Base-by-base conservation (phyloP, 2,329 filamentous ascomycete species). In the Kalmusia sp. region DNA sequence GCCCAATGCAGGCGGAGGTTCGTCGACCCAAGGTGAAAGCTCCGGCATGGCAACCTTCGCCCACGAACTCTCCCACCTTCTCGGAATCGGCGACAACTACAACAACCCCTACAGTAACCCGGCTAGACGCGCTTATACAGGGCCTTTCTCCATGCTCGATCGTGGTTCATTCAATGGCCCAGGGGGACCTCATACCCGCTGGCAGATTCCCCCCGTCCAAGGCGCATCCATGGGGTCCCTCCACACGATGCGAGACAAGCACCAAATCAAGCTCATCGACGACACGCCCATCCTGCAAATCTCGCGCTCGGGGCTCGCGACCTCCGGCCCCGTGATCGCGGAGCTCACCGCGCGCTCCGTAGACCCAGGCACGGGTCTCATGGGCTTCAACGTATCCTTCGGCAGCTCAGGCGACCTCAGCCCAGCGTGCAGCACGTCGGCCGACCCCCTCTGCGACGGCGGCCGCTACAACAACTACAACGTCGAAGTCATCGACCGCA, bases 221-320 rank as follows among this genome's bases (percentile, higher is more conserved):
- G 81, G 81, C 14, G 75, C 72, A 2, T 77, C 79, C 5, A 74
- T 83, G 65, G 81, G 81, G 2, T 82, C 80, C 0, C 71, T 80
- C 2, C 82, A 84, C 63, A 82, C 81, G 0, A 76, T 83, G 67
- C 76, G 80, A 1, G 82, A 84, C 65, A 84, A 83, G 69, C 68
- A 78, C 41, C 77, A 81, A 52, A 79, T 84, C n/a, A 76, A 76
- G 0, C 73, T 84, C 6, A 76, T 81, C 1, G 72, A 73, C 28
- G 69, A 76, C n/a, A 65, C 69, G 0, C 76, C 72, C 6, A 70
- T 83, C 3, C 69, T 82, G 1, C 76, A 74, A 49, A 67, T 82
- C n/a, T 77, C 79, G 0, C 75, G 77, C 2, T 64, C 76, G 2
- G 77, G 69, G 1, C 73, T 84, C 19, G 65, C 75, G 0, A 57